These are phyloP conservation scores for Sclerotiophoma versabilis DNA, from an alignment of 2,329 filamentous ascomycete species.

Conservation along the genomic window DNA sequence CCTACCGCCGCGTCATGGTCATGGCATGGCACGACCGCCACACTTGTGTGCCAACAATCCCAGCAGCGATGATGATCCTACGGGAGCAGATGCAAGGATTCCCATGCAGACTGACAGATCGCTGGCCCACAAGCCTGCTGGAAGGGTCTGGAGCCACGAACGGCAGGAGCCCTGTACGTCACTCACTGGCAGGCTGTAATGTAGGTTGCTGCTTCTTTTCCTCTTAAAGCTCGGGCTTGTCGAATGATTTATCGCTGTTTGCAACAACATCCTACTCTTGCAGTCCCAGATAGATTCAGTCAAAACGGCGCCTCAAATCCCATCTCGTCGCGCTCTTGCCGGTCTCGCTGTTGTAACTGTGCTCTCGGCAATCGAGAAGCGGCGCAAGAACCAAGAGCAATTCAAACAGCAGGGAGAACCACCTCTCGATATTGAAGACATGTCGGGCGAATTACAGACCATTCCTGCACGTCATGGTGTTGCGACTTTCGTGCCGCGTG, in stretches of 20 bases:
- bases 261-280: neutral
- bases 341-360: slow-evolving; percentile 45
- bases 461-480: slow-evolving; percentile 59
- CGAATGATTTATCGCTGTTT: neutral
- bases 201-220: slow-evolving; percentile 8
- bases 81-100: slow-evolving; percentile 28
- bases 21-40: slow-evolving; percentile 29
- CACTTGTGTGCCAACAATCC: slow-evolving; percentile 11
- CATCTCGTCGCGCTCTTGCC: slow-evolving; percentile 45
- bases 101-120: slow-evolving; percentile 25
- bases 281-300: neutral
- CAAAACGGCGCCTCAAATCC: slow-evolving; percentile 42
- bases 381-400: slow-evolving; percentile 35
- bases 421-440: slow-evolving; percentile 31
- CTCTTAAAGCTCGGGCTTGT: slow-evolving; percentile 2
- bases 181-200: slow-evolving; percentile 6
- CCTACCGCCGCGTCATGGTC: slow-evolving; percentile 9
- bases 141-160: slow-evolving; percentile 11
- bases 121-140: slow-evolving; percentile 17
- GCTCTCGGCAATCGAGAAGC: slow-evolving; percentile 43
- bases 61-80: slow-evolving; percentile 20
- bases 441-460: slow-evolving; percentile 53
- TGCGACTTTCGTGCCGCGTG: slow-evolving; percentile 59
- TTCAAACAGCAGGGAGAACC: slow-evolving; percentile 18
- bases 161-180: slow-evolving; percentile 18